Base-by-base conservation (phyloP, 2,329 filamentous ascomycete genomes). In the Penicillium verrucosum region DNA sequence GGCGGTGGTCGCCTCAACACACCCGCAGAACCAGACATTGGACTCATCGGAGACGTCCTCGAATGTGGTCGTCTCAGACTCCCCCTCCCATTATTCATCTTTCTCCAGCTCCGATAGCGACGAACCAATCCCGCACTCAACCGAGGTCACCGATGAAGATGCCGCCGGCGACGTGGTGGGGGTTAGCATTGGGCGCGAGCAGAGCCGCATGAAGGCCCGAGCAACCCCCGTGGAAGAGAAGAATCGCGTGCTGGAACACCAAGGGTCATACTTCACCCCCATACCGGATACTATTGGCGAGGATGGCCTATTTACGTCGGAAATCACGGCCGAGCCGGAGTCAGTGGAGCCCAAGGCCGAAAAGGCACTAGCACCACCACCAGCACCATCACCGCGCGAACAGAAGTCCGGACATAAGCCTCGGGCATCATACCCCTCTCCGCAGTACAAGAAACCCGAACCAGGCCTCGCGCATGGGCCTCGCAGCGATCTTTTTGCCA, bases 141-240 rank as follows among this genome's bases (percentile, higher is more conserved):
- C 60, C 36, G 62, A 65, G 45, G 60, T 64, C 11, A 66, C 62
- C 9, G 65, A 71, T 29, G 70, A 73, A 42, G 73, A 74, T 58
- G 71, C 69, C 46, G 72, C 71, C 38, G 64, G 70, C 54, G 69
- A 70, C 12, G 75, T 84, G 34, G 77, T 87, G 62, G 83, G 82
- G 2, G 77, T 86, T 64, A 85, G 83, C 66, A 85, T 87, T 60
- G 78, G 82, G 57, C 77, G 76, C 38, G 76, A 78, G 41, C 84
- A 87, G 68, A 83, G 79, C 48, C 78, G 80, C 42, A 74, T 86
- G 67, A 81, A 78, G 36, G 82, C 82, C 18, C 80, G 82, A 10
- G 76, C 77, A 41, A 86, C 83, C 5, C 83, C 84, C 1, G 81
- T 81, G 10, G 79, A 79, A 21, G 84, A 85, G 66, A 86, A 85